phyloP scores from a whole-genome alignment of 176 grass and related monocot species.

The Hsuehochloa calcarea region DNA sequence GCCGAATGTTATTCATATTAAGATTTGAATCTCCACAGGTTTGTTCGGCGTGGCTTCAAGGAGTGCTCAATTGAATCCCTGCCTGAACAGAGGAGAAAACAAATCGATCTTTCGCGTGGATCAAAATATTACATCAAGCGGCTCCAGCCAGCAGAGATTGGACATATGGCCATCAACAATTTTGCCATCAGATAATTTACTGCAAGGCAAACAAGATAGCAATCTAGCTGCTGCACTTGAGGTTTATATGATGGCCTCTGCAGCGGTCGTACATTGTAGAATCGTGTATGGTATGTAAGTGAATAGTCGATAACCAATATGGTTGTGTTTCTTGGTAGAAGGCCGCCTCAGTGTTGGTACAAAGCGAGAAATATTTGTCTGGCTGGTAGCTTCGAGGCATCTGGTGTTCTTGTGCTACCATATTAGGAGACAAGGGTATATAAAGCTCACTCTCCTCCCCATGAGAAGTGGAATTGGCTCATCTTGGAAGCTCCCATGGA shows the following conservation, averaged over 20 bases:
- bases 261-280: conserved; percentile 32
- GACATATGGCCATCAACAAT: conserved; percentile 34
- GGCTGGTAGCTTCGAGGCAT: not conserved
- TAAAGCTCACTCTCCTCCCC: not conserved
- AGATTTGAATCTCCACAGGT: conserved; percentile 44
- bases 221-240: not conserved
- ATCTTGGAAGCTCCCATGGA: not conserved
- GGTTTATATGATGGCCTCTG: conserved; percentile 13
- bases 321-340: not conserved
- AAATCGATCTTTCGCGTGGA: conserved; percentile 70
- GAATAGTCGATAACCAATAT: conserved; percentile 10
- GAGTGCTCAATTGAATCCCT: conserved; percentile 80
- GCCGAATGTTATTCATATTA: not conserved
- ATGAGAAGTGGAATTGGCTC: not conserved
- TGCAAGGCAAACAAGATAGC: not conserved
- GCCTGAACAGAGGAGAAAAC: conserved; percentile 60
- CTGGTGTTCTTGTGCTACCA: not conserved
- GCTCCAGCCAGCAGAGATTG: conserved; percentile 46
- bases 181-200: conserved; percentile 34
- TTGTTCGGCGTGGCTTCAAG: conserved; percentile 83
- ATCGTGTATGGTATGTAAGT: conserved; percentile 18
- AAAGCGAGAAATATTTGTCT: not conserved
- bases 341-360: not conserved
- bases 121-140: conserved; percentile 91
- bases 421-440: not conserved